A percentile compares a stretch with the other conserved stretches of the same genome.
Evolutionary conservation across 176 grass and related monocot genomes (phyloP).

Genomic region (Oryza officinalis): DNA sequence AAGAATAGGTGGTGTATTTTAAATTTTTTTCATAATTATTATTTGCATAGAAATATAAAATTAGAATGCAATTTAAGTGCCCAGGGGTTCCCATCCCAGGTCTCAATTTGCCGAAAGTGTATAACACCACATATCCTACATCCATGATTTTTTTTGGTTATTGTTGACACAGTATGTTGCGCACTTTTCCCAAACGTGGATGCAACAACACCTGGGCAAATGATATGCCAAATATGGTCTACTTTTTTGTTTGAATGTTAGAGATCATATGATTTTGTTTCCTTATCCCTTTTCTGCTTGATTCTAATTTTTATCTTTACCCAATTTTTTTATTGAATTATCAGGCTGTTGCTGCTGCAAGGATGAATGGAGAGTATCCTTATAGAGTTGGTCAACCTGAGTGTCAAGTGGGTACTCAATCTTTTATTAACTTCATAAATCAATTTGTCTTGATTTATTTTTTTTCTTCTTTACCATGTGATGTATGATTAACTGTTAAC

Average conservation of each 20-base stretch:
- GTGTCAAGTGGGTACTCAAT: slow-evolving; percentile 57
- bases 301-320: slow-evolving; percentile 30
- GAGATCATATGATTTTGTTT: not conserved
- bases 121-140: not conserved
- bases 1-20: not conserved
- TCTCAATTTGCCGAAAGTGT: not conserved
- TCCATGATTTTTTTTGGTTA: not conserved
- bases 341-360: slow-evolving; percentile 62
- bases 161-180: not conserved
- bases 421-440: slow-evolving; percentile 28
- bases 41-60: not conserved
- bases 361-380: slow-evolving; percentile 75
- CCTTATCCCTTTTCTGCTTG: not conserved
- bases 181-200: not conserved
- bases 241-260: slow-evolving; percentile 5
- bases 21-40: not conserved
- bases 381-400: slow-evolving; percentile 64
- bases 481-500: not conserved
- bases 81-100: not conserved
- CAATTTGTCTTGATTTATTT: not conserved
- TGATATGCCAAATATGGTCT: not conserved
- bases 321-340: not conserved
- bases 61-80: not conserved
- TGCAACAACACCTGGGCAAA: not conserved
- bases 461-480: not conserved